Evolutionary conservation across 306 rosid genomes (phyloP).

Genomic region (Rosa multiflora): DNA sequence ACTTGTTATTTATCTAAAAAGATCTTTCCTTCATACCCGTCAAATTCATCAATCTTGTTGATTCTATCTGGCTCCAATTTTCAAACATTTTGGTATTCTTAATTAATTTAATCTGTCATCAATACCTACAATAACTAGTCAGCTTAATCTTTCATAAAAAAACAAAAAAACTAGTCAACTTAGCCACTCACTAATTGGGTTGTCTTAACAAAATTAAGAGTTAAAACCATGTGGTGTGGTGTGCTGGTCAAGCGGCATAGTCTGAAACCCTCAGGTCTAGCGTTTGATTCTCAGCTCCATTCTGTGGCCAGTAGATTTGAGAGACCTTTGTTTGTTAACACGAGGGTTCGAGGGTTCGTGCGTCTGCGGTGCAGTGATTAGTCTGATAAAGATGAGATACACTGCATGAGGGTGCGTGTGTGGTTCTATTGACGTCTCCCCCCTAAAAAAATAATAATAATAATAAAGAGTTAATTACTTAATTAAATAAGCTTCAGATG

Average conservation of each 20-base stretch:
- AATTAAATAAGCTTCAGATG: not conserved
- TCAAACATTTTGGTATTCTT: not conserved
- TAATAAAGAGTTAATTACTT: not conserved
- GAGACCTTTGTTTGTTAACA: too few relatives aligned
- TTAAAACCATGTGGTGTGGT: not conserved
- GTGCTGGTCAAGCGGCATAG: too few relatives aligned
- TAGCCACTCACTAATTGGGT: not conserved
- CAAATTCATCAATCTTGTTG: not conserved
- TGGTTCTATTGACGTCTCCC: too few relatives aligned
- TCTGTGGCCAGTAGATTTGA: too few relatives aligned
- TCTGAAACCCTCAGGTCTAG: too few relatives aligned
- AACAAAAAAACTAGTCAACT: not conserved
- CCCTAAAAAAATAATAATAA: too few relatives aligned
- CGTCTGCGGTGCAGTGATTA: too few relatives aligned
- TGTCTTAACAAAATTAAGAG: not conserved
- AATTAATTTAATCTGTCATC: not conserved
- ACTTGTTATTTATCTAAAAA: not conserved
- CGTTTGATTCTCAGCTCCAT: too few relatives aligned
- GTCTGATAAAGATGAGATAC: too few relatives aligned
- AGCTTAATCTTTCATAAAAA: not conserved
- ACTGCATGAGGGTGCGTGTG: too few relatives aligned
- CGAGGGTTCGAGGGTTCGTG: too few relatives aligned
- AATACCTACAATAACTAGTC: not conserved
- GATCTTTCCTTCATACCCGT: not conserved
- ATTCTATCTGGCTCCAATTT: not conserved